These are phyloP conservation scores for Flaveria bidentis DNA, from an alignment of 129 eudicot species.

Conservation along the genomic window DNA sequence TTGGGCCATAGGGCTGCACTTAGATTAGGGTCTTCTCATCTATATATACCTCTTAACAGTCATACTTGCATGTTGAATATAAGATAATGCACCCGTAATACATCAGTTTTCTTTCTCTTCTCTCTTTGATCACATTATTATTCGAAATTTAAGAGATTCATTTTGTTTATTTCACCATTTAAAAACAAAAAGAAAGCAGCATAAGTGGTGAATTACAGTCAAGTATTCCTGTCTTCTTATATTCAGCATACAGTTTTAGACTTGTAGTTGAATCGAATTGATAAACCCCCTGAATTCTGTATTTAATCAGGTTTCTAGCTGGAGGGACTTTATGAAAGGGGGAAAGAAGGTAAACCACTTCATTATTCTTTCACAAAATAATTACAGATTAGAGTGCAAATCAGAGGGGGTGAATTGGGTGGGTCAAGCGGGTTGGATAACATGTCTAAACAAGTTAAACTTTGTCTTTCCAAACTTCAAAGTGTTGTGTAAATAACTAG, in stretches of 20 bases:
- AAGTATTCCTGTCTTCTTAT: background rate
- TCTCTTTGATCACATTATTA: background rate
- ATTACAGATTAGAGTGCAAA: background rate
- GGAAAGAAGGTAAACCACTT: constrained; percentile 74
- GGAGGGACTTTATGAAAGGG: constrained; percentile 95
- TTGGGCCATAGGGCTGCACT: background rate
- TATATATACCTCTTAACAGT: background rate
- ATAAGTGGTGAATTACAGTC: background rate
- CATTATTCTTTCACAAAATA: background rate
- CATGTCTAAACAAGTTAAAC: background rate
- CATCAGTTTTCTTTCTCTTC: constrained; percentile 1
- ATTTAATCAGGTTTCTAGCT: constrained; percentile 79
- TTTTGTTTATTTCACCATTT: too few relatives aligned
- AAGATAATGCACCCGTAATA: background rate
- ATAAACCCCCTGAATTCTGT: background rate
- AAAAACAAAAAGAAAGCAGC: too few relatives aligned
- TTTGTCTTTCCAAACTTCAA: background rate
- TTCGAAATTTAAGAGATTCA: too few relatives aligned
- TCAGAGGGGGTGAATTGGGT: background rate
- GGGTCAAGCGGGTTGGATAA: background rate
- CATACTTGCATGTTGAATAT: background rate
- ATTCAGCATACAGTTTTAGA: background rate
- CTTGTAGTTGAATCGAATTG: background rate
- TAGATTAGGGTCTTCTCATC: background rate
- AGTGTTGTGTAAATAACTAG: background rate